A percentile compares a stretch with the other conserved stretches of the same genome.
Evolutionary conservation across 176 grass and related monocot species (phyloP).

Genomic region (Oryza rufipogon): DNA sequence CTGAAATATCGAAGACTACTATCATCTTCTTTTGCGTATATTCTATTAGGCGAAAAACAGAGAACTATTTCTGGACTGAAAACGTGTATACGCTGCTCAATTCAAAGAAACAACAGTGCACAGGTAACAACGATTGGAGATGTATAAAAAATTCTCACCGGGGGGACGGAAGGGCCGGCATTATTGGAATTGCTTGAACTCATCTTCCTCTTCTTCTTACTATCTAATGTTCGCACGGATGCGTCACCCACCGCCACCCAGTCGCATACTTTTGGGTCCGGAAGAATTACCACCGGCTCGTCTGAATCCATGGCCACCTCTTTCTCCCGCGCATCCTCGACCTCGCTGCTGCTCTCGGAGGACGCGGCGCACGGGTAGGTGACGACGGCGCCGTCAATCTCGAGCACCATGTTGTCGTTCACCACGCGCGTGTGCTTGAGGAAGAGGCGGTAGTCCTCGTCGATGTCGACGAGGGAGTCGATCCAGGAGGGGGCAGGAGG

Average conservation of each 20-base stretch:
- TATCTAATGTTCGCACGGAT: not conserved
- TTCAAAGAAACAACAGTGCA: not conserved
- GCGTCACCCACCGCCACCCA: not conserved
- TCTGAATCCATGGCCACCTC: not conserved
- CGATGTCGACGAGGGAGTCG: slow-evolving; percentile 34
- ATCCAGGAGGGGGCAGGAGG: not conserved
- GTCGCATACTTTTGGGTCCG: not conserved
- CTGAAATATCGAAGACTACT: not conserved
- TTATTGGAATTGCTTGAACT: slow-evolving; percentile 12
- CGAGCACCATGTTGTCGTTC: slow-evolving; percentile 47
- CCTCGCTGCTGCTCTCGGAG: slow-evolving; percentile 11
- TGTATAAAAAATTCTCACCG: slow-evolving; percentile 29
- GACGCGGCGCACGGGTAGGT: slow-evolving; percentile 5
- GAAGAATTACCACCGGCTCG: not conserved
- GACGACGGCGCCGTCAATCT: slow-evolving; percentile 38
- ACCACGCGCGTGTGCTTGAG: slow-evolving; percentile 46
- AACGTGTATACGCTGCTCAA: not conserved
- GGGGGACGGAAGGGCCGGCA: not conserved
- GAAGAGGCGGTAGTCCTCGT: slow-evolving; percentile 67
- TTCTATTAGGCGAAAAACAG: not conserved
- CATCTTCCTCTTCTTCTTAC: not conserved
- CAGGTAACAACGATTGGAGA: not conserved
- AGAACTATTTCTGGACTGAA: not conserved
- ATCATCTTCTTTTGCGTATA: not conserved
- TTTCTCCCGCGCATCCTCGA: not conserved